Base-by-base conservation (phyloP, 257 asterid species). In the Datura wrightii region DNA sequence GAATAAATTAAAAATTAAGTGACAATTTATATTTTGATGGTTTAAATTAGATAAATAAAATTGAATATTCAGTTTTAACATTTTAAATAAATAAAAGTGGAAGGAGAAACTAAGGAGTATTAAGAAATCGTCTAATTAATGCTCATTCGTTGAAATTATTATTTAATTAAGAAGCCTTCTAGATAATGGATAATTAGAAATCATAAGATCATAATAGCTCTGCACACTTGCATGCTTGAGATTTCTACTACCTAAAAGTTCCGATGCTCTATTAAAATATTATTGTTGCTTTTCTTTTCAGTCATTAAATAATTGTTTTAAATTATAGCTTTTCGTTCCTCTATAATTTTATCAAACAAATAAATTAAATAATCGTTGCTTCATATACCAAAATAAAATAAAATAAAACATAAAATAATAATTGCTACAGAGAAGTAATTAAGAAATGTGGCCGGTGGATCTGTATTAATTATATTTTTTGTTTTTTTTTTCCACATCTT, bases 381-480 rank as follows among this genome's bases (percentile, higher is more conserved):
- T 24, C 31, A 24, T 24, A 24, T 24, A 24, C 41, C 14, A 13
- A 72, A n/a, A 71, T 8, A 18, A 71, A 13, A 74, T 48, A 19
- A 48, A 24, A 31, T 48, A 74, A 48, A 18, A 71, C 6, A 74
- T 48, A 19, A 48, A 24, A 31, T 48, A 74, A 48, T 48, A 60
- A 7, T 14, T 10, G 10, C 44, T 76, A 3, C 5, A 6, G 42
- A 76, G 31, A 76, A 76, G 46, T 52, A 14, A 76, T 6, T 46
- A 76, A 76, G 39, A 39, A 50, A 5, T 13, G 82, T 50, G 16
- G 63, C 82, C 82, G 82, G 82, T 76, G 82, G 80, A 50, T 76
- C 62, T 50, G 14, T 50, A 50, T 52, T 50, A 50, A 48, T 11
- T 24, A 15, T 24, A 24, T 24, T 24, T 67, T 15, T 19, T 2